phyloP scores from a whole-genome alignment of 768 basidiomycete genomes.

The Lentinus brumalis region DNA sequence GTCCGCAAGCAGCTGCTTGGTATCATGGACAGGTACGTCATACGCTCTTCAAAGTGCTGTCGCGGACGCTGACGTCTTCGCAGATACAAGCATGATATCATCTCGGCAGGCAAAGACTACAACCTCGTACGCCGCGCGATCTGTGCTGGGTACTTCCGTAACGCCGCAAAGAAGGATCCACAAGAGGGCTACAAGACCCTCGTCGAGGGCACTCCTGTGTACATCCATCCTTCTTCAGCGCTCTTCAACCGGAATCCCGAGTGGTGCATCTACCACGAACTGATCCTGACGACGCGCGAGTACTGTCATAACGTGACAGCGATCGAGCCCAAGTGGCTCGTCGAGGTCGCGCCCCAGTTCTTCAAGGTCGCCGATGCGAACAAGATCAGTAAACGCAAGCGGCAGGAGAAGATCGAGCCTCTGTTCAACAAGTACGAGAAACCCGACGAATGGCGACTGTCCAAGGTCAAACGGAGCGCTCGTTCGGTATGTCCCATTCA shows the following conservation, averaged over 20 bases:
- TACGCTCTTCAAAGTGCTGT: neutral
- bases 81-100: constrained; percentile 95
- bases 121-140: constrained; percentile 94
- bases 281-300: constrained; percentile 95
- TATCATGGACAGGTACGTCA: constrained; percentile 92
- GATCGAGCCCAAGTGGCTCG: constrained; percentile 97
- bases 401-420: constrained; percentile 96
- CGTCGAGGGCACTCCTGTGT: constrained; percentile 97
- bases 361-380: constrained; percentile 98
- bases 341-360: constrained; percentile 97
- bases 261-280: constrained; percentile 94
- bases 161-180: constrained; percentile 98
- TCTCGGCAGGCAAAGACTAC: constrained; percentile 90
- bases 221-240: constrained; percentile 96
- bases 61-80: constrained; percentile 14
- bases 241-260: constrained; percentile 97
- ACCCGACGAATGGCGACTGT: constrained; percentile 92
- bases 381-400: constrained; percentile 96
- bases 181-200: constrained; percentile 98
- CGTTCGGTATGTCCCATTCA: constrained; percentile 51
- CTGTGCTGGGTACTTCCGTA: constrained; percentile 96
- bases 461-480: constrained; percentile 89
- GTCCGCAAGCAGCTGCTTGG: constrained; percentile 96
- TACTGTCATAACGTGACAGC: constrained; percentile 93
- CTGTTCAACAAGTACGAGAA: constrained; percentile 95